These are phyloP conservation scores for Bondarzewia mesenterica DNA, from an alignment of 1,284 basidiomycete genomes.

Conservation along the genomic window DNA sequence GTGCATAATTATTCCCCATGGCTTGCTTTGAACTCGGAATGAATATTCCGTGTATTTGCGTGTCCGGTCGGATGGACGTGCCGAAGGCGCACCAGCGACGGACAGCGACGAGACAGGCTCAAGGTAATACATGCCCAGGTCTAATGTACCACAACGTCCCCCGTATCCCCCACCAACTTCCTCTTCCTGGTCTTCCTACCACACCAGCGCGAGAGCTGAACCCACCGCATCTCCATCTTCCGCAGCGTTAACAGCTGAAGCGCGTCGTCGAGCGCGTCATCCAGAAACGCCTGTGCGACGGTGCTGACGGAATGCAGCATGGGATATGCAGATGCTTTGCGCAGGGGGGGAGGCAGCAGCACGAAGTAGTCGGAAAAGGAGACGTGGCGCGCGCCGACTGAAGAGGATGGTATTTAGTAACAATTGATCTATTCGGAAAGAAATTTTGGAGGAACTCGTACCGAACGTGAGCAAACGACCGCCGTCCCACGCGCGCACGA, in stretches of 20 bases:
- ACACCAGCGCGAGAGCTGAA: conserved; percentile 23
- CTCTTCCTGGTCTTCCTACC: conserved; percentile 16
- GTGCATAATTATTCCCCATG: conserved; percentile 39
- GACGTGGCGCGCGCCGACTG: conserved; percentile 39
- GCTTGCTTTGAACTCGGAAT: conserved; percentile 1
- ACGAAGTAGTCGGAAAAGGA: conserved; percentile 55
- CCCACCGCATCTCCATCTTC: conserved; percentile 33
- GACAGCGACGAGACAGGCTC: conserved; percentile 89
- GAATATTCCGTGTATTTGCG: background rate
- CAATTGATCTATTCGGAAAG: background rate
- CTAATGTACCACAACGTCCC: conserved; percentile 40
- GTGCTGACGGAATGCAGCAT: conserved; percentile 34
- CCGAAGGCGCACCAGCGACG: conserved; percentile 44
- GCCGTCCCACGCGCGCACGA: conserved; percentile 44
- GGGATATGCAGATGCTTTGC: conserved; percentile 14
- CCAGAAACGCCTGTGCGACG: conserved; percentile 43
- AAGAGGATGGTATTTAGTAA: background rate
- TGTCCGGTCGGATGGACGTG: conserved; percentile 51
- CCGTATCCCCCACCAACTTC: conserved; percentile 37
- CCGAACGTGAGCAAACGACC: conserved; percentile 41
- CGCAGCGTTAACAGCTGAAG: conserved; percentile 24
- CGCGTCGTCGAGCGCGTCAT: conserved; percentile 27
- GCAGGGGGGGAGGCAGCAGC: conserved; percentile 21
- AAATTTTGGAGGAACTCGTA: too few species aligned
- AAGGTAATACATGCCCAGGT: conserved; percentile 89